Conservation (phyloP, 768 basidiomycete genomes). For the Inosperma sp. region DNA sequence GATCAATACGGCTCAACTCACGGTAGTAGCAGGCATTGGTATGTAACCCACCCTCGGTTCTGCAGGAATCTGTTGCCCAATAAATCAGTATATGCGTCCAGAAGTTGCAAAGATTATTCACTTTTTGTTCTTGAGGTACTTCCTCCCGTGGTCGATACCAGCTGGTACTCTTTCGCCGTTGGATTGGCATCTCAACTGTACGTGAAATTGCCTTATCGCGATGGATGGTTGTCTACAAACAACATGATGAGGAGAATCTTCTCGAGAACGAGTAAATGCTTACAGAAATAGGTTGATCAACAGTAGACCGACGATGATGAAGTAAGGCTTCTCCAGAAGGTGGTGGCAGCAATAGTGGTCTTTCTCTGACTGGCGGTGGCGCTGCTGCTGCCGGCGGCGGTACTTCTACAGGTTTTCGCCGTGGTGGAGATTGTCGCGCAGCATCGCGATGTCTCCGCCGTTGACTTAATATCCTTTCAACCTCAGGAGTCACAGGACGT, state of each 20-base stretch:
- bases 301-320: conserved; percentile 10
- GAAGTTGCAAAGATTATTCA: background rate
- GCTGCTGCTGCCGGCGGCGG: background rate
- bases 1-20: conserved; percentile 28
- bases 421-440: background rate
- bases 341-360: too few species aligned
- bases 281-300: conserved; percentile 27
- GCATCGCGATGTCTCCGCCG: background rate
- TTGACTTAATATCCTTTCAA: background rate
- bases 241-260: conserved; percentile 2
- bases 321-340: background rate
- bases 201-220: too few species aligned
- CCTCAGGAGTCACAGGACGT: background rate
- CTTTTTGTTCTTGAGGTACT: conserved; percentile 4
- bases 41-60: conserved; percentile 35
- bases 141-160: conserved; percentile 31
- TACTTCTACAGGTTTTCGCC: background rate
- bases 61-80: background rate
- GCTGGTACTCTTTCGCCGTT: conserved; percentile 10
- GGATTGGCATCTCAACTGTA: too few species aligned
- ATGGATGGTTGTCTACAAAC: conserved; percentile 9
- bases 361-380: too few species aligned
- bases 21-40: conserved; percentile 51
- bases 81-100: background rate
- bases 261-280: conserved; percentile 8